Percentiles rank a stretch among this genome's conserved stretches.
These are phyloP conservation scores for Pseudogymnoascus sp. DNA, from an alignment of 2,329 filamentous ascomycete species.

Conservation along the genomic window DNA sequence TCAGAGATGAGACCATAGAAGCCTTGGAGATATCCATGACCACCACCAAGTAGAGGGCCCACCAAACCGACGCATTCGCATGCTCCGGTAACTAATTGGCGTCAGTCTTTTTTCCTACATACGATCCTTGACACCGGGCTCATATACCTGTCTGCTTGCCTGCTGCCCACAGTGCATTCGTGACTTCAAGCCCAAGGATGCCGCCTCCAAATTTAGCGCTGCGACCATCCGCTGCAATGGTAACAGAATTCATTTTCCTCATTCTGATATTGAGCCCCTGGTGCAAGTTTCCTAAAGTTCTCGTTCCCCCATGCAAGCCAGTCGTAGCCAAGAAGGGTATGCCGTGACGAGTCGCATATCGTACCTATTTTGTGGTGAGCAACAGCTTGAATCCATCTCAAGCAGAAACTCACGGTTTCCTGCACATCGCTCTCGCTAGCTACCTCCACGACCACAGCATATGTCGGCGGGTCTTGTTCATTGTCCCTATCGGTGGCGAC, in stretches of 20 bases:
- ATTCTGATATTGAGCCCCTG: constrained; percentile 6
- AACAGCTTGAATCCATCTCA: background rate
- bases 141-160: constrained; percentile 21
- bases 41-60: background rate
- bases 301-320: constrained; percentile 40
- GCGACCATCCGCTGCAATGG: constrained; percentile 21
- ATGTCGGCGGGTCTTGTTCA: background rate
- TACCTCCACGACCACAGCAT: background rate
- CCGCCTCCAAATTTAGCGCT: constrained; percentile 26
- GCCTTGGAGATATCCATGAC: constrained; percentile 46
- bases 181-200: constrained; percentile 21
- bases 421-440: constrained; percentile 5
- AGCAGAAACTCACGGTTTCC: constrained; percentile 5
- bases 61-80: constrained; percentile 32
- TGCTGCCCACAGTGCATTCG: constrained; percentile 16
- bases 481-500: background rate
- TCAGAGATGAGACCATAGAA: constrained; percentile 42
- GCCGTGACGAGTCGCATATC: constrained; percentile 38
- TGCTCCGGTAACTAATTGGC: constrained; percentile 4
- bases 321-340: constrained; percentile 46
- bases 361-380: constrained; percentile 28
- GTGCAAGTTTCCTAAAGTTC: background rate
- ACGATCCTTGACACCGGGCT: background rate
- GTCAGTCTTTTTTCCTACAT: background rate
- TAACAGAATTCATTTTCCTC: constrained; percentile 20